Base-by-base conservation (phyloP, 805 yeast species). In the Cyberlindnera americana region DNA sequence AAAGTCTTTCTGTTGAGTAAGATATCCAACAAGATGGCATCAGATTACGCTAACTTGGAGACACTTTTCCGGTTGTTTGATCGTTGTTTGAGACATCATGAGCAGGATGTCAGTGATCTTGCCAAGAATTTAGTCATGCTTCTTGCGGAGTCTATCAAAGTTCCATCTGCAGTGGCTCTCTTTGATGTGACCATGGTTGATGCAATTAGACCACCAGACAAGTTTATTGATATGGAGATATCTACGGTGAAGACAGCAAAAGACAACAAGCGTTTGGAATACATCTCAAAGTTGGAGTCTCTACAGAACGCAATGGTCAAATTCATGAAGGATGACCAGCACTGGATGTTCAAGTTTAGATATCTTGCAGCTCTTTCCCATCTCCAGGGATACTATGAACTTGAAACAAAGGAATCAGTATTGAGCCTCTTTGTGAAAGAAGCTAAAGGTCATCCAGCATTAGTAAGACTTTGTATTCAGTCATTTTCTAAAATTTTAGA, bases 181-280 rank as follows among this genome's bases (percentile, higher is more conserved):
- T 66, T 81, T 28, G 72, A 82, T 38, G 56, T 60, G 6, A 52
- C 56, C 8, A 53, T 55, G 14, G 46, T 44, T 49, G 61, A 34
- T 53, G 71, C 70, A 12, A 73, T 84, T 21, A 66, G 73, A 43
- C 91, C 91, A 1, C 80, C 82, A 0, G 90, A 81, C 51, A 65
- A 61, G 17, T 64, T 61, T 15, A 73, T 81, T 37, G 80, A 75
- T 34, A 46, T 70, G 21, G 86, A 83, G 53, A 72, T 84, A 19
- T 61, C 69, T 14, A 76, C 81, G 0, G 77, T 85, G 12, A 70
- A 65, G 30, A 44, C 64, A n/a, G 90, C 90, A 0, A 85, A 85
- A 49, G 75, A 73, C 16, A 65, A 60, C 37, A 85, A 83, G 56
- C 66, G 82, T 45, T 54, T 54, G 9, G 25, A 59, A 0, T 73